phyloP scores from a whole-genome alignment of 2,329 filamentous ascomycete genomes.

The Camillea tinctor region DNA sequence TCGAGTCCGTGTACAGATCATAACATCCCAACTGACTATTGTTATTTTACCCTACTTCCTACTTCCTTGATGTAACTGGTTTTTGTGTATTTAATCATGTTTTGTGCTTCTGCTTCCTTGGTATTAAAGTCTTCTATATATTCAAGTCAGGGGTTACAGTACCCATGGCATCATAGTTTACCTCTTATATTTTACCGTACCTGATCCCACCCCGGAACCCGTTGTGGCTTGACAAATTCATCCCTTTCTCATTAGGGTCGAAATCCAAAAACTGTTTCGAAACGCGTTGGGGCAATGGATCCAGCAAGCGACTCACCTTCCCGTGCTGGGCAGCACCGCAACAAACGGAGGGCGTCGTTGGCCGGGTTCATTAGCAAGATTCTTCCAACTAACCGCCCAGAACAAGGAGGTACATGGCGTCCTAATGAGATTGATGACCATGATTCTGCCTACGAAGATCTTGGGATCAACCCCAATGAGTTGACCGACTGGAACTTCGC shows the following conservation, averaged over 20 bases:
- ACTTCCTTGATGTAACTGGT: neutral
- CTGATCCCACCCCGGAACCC: neutral
- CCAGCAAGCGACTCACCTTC: slow-evolving; percentile 8
- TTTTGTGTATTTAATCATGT: neutral
- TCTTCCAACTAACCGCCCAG: slow-evolving; percentile 48
- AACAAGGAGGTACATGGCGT: slow-evolving; percentile 49
- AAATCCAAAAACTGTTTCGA: neutral
- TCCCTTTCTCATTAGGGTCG: slow-evolving; percentile 7
- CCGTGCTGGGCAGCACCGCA: slow-evolving; percentile 3
- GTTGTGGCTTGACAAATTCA: neutral
- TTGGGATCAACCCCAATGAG: slow-evolving; percentile 24
- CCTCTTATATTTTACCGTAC: neutral
- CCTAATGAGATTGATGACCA: slow-evolving; percentile 15
- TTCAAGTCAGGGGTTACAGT: neutral
- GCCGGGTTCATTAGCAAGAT: slow-evolving; percentile 44
- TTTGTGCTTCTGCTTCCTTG: neutral
- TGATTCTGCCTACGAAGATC: slow-evolving; percentile 23
- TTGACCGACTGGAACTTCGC: slow-evolving; percentile 30
- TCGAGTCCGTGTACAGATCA: slow-evolving; percentile 1
- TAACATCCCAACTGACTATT: neutral
- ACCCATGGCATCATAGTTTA: neutral
- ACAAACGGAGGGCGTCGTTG: slow-evolving; percentile 32
- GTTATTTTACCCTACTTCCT: neutral
- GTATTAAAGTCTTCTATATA: neutral
- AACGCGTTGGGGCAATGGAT: slow-evolving; percentile 8